These are phyloP conservation scores for Epichloe brachyelytri DNA, from an alignment of 2,329 filamentous ascomycete species.

Conservation along the genomic window DNA sequence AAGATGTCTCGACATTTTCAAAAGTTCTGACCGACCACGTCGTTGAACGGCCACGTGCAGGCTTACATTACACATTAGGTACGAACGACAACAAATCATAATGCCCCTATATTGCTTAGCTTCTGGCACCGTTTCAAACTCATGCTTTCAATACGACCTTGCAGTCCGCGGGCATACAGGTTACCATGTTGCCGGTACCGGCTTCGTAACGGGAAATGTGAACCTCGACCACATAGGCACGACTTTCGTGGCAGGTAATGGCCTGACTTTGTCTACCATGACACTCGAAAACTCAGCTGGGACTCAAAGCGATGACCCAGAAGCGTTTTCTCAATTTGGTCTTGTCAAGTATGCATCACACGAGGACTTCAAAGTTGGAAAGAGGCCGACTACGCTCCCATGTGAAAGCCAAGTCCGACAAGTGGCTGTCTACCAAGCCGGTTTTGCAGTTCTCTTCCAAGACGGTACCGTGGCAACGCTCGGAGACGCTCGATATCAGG, in stretches of 20 bases:
- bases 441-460: constrained; percentile 33
- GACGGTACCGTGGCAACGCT: constrained; percentile 35
- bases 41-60: constrained; percentile 24
- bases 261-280: neutral
- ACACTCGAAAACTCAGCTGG: neutral
- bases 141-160: neutral
- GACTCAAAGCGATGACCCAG: neutral
- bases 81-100: constrained; percentile 9
- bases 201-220: neutral
- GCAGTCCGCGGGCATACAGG: constrained; percentile 1
- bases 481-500: constrained; percentile 46
- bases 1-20: constrained; percentile 33
- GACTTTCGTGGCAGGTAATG: constrained; percentile 2
- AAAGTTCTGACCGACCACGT: constrained; percentile 24
- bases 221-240: neutral
- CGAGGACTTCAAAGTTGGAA: constrained; percentile 7
- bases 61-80: constrained; percentile 36
- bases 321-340: constrained; percentile 1
- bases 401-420: constrained; percentile 21
- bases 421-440: constrained; percentile 33
- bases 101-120: neutral
- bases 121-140: neutral
- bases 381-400: constrained; percentile 10
- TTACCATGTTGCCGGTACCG: constrained; percentile 1
- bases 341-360: constrained; percentile 13